phyloP scores from a whole-genome alignment of 2,329 filamentous ascomycete species.

The Fonsecaea pedrosoi region DNA sequence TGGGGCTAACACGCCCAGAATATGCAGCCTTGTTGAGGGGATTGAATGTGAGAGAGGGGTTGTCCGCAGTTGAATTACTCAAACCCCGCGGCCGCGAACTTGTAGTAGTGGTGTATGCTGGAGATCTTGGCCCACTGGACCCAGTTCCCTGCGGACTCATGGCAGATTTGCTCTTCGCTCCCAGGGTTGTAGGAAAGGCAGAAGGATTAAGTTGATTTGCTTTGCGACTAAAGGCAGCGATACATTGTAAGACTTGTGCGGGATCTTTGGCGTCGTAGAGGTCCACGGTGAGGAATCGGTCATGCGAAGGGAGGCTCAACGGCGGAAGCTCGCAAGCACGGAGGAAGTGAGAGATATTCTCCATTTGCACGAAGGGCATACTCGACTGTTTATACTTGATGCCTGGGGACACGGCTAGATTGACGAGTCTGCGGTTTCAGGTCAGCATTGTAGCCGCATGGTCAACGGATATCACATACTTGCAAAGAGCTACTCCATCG shows the following conservation, averaged over 20 bases:
- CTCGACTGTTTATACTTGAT: conserved; percentile 88
- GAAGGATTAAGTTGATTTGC: conserved; percentile 76
- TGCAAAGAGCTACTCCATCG: conserved; percentile 92
- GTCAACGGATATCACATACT: conserved; percentile 57
- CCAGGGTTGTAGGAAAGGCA: conserved; percentile 77
- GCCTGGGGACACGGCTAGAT: conserved; percentile 77
- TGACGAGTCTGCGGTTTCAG: conserved; percentile 71
- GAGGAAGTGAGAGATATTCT: conserved; percentile 97
- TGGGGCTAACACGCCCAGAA: conserved; percentile 65
- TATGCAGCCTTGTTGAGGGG: conserved; percentile 52
- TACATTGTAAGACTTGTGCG: conserved; percentile 90
- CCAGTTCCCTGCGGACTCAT: conserved; percentile 73
- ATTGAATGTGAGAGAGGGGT: conserved; percentile 50
- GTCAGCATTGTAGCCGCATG: conserved; percentile 15
- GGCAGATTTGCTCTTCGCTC: conserved; percentile 68
- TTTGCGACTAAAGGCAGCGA: conserved; percentile 87
- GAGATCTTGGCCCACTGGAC: conserved; percentile 55
- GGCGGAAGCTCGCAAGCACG: conserved; percentile 84
- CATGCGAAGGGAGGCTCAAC: conserved; percentile 86
- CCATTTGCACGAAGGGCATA: conserved; percentile 99
- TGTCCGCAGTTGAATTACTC: conserved; percentile 64
- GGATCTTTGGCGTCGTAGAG: conserved; percentile 95
- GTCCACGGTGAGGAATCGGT: conserved; percentile 96
- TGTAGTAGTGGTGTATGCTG: conserved; percentile 57
- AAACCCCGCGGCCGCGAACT: conserved; percentile 49